A percentile compares a stretch with the other conserved stretches of the same genome.
phyloP scores from a whole-genome alignment of 2,329 filamentous ascomycete genomes.

The Trichoderma citrinoviride region DNA sequence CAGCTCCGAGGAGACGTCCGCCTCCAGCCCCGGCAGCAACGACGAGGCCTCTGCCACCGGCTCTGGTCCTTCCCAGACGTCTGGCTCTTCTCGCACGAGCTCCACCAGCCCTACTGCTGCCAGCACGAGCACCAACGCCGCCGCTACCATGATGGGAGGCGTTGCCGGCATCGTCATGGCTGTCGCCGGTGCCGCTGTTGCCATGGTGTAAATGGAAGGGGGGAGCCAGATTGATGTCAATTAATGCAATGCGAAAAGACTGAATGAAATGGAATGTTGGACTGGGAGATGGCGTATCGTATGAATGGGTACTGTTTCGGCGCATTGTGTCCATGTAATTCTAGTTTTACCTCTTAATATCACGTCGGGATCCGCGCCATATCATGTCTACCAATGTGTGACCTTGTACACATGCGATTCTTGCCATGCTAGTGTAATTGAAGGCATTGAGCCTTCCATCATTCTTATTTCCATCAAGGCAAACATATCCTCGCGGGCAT shows the following conservation, averaged over 20 bases:
- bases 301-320: conserved; percentile 9
- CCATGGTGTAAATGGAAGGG: conserved; percentile 33
- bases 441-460: conserved; percentile 1
- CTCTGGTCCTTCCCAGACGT: not conserved
- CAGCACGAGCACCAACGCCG: conserved; percentile 25
- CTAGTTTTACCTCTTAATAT: conserved; percentile 16
- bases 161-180: conserved; percentile 38
- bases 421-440: not conserved
- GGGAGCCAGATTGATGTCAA: not conserved
- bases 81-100: conserved; percentile 26
- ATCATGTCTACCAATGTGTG: not conserved
- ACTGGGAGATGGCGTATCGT: not conserved
- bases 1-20: conserved; percentile 22
- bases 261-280: conserved; percentile 5
- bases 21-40: conserved; percentile 28
- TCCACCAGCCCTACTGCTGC: not conserved
- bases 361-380: not conserved
- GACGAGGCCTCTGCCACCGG: conserved; percentile 26
- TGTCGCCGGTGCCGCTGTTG: conserved; percentile 39
- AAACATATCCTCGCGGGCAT: conserved; percentile 9
- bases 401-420: not conserved
- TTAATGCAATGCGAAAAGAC: conserved; percentile 1
- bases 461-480: conserved; percentile 13
- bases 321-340: conserved; percentile 17
- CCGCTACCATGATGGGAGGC: conserved; percentile 34